A percentile compares a stretch with the other conserved stretches of the same genome.
Evolutionary conservation across 1,284 basidiomycete genomes (phyloP).

Genomic region (Cutaneotrichosporon cutaneum): DNA sequence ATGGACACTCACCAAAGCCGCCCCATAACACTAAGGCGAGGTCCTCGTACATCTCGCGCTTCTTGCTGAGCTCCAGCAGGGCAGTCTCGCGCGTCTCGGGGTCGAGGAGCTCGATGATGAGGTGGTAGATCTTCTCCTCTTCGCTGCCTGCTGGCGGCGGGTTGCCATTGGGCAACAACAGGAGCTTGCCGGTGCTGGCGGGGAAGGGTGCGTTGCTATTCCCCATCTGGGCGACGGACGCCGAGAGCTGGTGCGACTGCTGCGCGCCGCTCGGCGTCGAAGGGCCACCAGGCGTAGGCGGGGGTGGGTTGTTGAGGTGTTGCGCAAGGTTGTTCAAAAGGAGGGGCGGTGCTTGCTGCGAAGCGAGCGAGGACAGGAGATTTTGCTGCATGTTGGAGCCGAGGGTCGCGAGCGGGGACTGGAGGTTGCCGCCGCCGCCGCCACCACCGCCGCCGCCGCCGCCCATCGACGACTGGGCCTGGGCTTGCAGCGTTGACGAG

Average conservation of each 20-base stretch:
- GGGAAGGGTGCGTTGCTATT: constrained; percentile 15
- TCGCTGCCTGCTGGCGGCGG: constrained; percentile 50
- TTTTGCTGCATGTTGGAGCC: constrained; percentile 9
- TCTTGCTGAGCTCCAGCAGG: constrained; percentile 94
- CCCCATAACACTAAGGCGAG: constrained; percentile 98
- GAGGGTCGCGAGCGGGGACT: not conserved
- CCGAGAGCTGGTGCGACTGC: constrained; percentile 7
- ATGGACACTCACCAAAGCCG: constrained; percentile 75
- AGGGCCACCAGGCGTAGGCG: not conserved
- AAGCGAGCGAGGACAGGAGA: not conserved
- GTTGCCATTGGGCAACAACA: constrained; percentile 50
- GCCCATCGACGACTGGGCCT: constrained; percentile 12
- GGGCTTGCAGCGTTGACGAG: constrained; percentile 19
- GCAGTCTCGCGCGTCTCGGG: constrained; percentile 74
- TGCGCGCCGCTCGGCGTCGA: not conserved
- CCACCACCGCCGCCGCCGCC: too few species aligned
- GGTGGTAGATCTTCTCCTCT: constrained; percentile 58
- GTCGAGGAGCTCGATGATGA: constrained; percentile 57
- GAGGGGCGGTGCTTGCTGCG: constrained; percentile 32
- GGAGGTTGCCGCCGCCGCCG: constrained; percentile 5
- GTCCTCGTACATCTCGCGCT: constrained; percentile 98
- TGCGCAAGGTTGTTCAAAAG: constrained; percentile 51
- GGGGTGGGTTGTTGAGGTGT: constrained; percentile 54
- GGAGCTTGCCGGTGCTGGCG: constrained; percentile 40
- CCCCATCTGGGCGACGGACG: constrained; percentile 6